Evolutionary conservation across 495 filamentous ascomycete genomes (phyloP).

Genomic region (Neurospora sublineolata): DNA sequence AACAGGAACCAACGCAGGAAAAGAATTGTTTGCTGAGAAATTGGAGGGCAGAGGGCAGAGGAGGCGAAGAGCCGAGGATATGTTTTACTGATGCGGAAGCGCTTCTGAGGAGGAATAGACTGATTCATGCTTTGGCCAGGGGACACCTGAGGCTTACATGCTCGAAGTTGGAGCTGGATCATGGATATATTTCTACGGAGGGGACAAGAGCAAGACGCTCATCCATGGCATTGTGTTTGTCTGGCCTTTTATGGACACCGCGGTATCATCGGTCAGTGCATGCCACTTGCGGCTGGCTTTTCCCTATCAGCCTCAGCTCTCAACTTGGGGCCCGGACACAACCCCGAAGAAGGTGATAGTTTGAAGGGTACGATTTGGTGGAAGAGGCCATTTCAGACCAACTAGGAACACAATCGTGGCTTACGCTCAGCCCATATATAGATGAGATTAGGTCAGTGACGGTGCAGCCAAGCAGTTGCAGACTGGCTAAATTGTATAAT

Average conservation of each 20-base stretch:
- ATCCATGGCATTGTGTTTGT: neutral
- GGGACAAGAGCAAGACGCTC: neutral
- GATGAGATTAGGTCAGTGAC: neutral
- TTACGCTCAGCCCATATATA: neutral
- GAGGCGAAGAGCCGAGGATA: conserved; percentile 42
- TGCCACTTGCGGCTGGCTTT: neutral
- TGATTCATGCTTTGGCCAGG: neutral
- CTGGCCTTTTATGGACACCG: neutral
- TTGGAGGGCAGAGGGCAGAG: conserved; percentile 34
- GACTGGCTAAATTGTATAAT: neutral
- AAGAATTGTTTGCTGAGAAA: conserved; percentile 55
- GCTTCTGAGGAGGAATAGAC: neutral
- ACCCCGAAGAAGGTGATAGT: neutral
- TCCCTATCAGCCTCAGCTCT: neutral
- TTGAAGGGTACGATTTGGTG: neutral
- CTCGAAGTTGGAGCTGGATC: neutral
- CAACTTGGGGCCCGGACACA: neutral
- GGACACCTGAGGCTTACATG: neutral
- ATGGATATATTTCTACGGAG: neutral
- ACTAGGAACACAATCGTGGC: neutral
- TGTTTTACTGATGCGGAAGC: conserved; percentile 32
- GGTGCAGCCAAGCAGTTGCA: neutral
- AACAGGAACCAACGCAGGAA: conserved; percentile 45
- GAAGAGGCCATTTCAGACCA: neutral
- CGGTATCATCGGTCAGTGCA: neutral